These are phyloP conservation scores for Herpetomonas muscarum DNA, from an alignment of 208 protist genomes.

Conservation along the genomic window DNA sequence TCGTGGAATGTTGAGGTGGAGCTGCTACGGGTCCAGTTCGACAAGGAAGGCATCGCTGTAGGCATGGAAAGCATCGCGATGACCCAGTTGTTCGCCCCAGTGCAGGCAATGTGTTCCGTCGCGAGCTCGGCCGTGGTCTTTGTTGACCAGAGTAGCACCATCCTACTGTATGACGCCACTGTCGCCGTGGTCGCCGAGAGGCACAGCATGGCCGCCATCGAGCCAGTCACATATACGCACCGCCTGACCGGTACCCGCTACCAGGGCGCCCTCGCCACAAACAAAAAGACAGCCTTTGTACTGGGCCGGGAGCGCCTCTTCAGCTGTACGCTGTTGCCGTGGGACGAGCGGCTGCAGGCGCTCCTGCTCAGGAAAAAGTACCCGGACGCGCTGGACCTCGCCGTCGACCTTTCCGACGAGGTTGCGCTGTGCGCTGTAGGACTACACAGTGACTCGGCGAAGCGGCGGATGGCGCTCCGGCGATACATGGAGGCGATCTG, in stretches of 20 bases:
- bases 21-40: constrained; percentile 35
- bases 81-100: constrained; percentile 24
- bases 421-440: constrained; percentile 60
- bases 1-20: constrained; percentile 57
- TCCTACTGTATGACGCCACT: constrained; percentile 51
- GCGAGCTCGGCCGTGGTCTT: constrained; percentile 32
- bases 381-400: constrained; percentile 52
- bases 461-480: constrained; percentile 32
- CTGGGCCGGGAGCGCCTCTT: constrained; percentile 33
- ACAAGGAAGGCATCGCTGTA: constrained; percentile 8
- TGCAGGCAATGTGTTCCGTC: constrained; percentile 43
- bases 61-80: constrained; percentile 30
- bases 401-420: constrained; percentile 52
- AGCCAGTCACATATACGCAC: constrained; percentile 30
- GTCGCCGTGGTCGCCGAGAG: constrained; percentile 56
- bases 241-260: constrained; percentile 29
- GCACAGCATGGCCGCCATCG: constrained; percentile 22
- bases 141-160: constrained; percentile 33
- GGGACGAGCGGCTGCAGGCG: constrained; percentile 52
- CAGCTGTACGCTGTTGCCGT: constrained; percentile 54
- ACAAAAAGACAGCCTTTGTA: constrained; percentile 24
- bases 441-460: constrained; percentile 24
- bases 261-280: constrained; percentile 28
- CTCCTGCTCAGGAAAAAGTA: constrained; percentile 39
- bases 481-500: constrained; percentile 45